Evolutionary conservation across 2,329 filamentous ascomycete species (phyloP).

Genomic region (Lasiodiplodia theobromae): DNA sequence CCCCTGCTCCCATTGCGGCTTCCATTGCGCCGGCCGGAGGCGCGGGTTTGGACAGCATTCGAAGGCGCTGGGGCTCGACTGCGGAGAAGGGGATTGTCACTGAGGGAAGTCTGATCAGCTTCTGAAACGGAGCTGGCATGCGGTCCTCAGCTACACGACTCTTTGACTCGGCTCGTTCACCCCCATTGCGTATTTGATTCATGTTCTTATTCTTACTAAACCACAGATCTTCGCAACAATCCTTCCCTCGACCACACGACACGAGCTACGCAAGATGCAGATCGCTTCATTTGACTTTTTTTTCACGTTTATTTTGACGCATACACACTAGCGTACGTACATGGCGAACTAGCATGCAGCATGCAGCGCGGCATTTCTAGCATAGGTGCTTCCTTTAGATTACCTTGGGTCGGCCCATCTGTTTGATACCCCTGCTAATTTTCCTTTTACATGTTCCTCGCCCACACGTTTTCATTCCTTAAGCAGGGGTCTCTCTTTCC

Average conservation of each 20-base stretch:
- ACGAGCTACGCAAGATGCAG: constrained; percentile 8
- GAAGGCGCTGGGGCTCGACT: constrained; percentile 10
- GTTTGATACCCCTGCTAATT: constrained; percentile 25
- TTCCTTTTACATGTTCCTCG: not conserved
- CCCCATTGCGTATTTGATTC: not conserved
- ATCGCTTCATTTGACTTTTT: not conserved
- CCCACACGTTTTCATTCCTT: constrained; percentile 11
- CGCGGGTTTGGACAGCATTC: not conserved
- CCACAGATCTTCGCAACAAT: not conserved
- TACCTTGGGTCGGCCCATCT: constrained; percentile 26
- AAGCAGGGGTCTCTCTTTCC: constrained; percentile 2
- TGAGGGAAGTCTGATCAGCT: constrained; percentile 24
- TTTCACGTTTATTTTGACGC: not conserved
- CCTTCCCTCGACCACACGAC: not conserved
- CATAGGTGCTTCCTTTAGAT: constrained; percentile 21
- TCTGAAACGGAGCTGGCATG: constrained; percentile 4
- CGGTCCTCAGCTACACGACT: not conserved
- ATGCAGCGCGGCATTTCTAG: constrained; percentile 9
- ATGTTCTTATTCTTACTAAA: constrained; percentile 11
- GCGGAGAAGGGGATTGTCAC: constrained; percentile 12
- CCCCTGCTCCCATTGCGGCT: constrained; percentile 11
- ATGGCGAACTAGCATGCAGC: constrained; percentile 12
- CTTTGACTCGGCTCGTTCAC: not conserved
- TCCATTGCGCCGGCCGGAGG: not conserved
- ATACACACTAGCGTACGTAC: not conserved